Percentiles rank a stretch among this genome's conserved stretches.
Evolutionary conservation across 495 filamentous ascomycete species (phyloP).

Genomic region (Penicillium lagena): DNA sequence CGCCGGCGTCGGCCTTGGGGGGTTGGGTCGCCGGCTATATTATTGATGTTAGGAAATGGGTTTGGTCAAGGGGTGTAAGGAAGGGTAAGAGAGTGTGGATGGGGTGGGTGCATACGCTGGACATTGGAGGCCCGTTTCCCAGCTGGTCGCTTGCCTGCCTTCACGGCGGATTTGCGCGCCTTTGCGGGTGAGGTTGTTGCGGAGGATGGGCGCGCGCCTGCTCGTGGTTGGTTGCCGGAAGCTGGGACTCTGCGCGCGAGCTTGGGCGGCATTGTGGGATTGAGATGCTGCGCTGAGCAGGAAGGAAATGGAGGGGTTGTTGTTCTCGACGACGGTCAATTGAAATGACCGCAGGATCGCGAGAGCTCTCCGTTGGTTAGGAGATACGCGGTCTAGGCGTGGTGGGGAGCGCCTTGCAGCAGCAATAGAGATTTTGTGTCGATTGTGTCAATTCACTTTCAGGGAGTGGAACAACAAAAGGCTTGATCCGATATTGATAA

Average conservation of each 20-base stretch:
- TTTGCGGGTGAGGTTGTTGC: conserved; percentile 3
- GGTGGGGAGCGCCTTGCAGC: no score
- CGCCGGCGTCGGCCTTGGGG: conserved; percentile 57
- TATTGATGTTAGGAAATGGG: neutral
- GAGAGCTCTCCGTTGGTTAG: no score
- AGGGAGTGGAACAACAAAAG: no score
- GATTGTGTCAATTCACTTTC: no score
- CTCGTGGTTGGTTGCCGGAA: neutral
- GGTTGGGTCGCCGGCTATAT: conserved; percentile 63
- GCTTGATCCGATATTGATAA: no score
- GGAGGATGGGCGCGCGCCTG: neutral
- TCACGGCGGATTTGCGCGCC: conserved; percentile 12
- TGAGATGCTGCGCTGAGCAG: neutral
- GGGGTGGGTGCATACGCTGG: conserved; percentile 26
- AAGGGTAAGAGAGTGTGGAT: neutral
- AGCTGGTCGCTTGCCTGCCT: conserved; percentile 15
- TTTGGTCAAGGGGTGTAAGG: neutral
- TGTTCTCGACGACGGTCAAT: neutral
- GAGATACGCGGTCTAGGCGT: no score
- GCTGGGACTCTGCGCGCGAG: conserved; percentile 2
- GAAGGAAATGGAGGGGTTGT: neutral
- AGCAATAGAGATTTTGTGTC: no score
- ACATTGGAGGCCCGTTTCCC: conserved; percentile 22
- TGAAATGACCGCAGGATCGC: neutral
- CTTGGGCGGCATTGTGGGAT: conserved; percentile 16